Conservation (phyloP, 75 land plant species). For the Isoetes taiwanensis region DNA sequence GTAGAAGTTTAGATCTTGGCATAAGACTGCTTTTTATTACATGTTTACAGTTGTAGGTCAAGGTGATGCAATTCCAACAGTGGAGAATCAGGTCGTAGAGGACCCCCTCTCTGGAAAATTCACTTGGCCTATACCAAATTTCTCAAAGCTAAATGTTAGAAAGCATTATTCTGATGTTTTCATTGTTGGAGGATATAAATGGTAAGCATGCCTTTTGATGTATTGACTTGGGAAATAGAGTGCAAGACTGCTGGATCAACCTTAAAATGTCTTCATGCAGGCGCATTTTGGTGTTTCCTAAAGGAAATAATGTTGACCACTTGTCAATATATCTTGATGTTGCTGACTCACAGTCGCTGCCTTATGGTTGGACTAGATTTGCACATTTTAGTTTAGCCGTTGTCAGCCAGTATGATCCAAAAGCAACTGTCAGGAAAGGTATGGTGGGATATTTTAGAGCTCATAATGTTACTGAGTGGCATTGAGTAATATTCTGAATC, state of each 20-base stretch:
- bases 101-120: conserved; percentile 76
- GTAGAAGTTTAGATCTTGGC: conserved; percentile 1
- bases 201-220: conserved; percentile 42
- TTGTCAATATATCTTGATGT: conserved; percentile 94
- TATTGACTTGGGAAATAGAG: too few relatives aligned
- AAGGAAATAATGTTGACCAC: conserved; percentile 91
- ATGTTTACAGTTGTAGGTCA: conserved; percentile 28
- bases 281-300: conserved; percentile 88
- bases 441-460: too few relatives aligned
- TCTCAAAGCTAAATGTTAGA: conserved; percentile 57
- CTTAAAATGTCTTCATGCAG: conserved; percentile 22
- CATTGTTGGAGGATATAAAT: conserved; percentile 78
- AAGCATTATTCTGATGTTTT: conserved; percentile 87
- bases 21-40: not conserved
- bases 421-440: conserved; percentile 78
- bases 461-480: not conserved
- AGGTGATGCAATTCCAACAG: conserved; percentile 43
- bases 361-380: conserved; percentile 91
- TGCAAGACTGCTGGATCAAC: not conserved
- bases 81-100: conserved; percentile 68
- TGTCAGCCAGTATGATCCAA: conserved; percentile 61
- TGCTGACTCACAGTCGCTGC: conserved; percentile 62
- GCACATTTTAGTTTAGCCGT: conserved; percentile 93
- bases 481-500: not conserved
- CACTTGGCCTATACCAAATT: conserved; percentile 80